Evolutionary conservation across 129 eudicot genomes (phyloP).

Genomic region (Chrysanthemum makinoi): DNA sequence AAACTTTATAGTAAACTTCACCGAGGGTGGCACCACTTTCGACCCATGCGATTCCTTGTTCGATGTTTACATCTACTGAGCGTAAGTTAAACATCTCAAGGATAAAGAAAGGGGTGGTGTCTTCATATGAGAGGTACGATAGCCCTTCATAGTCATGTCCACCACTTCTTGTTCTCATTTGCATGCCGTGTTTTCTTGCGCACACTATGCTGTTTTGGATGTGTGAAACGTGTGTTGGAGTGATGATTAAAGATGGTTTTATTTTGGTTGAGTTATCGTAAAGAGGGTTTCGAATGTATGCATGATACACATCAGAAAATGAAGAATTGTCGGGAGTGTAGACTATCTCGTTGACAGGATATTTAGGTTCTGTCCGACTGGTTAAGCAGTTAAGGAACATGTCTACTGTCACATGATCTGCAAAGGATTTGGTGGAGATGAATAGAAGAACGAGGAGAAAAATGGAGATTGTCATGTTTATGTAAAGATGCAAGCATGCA

Average conservation of each 20-base stretch:
- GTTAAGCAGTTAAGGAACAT: conserved; percentile 36
- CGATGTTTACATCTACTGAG: conserved; percentile 13
- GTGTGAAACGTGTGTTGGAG: conserved; percentile 36
- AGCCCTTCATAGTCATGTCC: conserved; percentile 54
- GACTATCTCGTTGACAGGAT: conserved; percentile 22
- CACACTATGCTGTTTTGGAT: conserved; percentile 33
- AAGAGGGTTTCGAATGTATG: conserved; percentile 38
- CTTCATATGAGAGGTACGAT: conserved; percentile 30
- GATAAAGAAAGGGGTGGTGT: conserved; percentile 26
- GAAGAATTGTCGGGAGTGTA: conserved; percentile 39
- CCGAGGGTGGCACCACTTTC: conserved; percentile 48
- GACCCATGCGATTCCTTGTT: conserved; percentile 35
- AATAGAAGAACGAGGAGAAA: too few species aligned
- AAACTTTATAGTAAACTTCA: conserved; percentile 37
- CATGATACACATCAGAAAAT: conserved; percentile 19
- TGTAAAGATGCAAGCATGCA: too few species aligned
- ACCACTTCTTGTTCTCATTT: conserved; percentile 40
- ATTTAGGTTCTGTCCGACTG: conserved; percentile 5
- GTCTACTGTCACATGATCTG: neutral
- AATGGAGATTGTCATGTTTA: too few species aligned
- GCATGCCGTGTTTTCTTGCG: conserved; percentile 14
- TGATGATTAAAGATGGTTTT: conserved; percentile 35
- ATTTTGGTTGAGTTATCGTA: conserved; percentile 31
- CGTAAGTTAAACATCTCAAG: conserved; percentile 45
- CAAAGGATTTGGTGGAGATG: too few species aligned